phyloP scores from a whole-genome alignment of 192 early-diverging fungal genomes.

The Chytriomyces confervae region DNA sequence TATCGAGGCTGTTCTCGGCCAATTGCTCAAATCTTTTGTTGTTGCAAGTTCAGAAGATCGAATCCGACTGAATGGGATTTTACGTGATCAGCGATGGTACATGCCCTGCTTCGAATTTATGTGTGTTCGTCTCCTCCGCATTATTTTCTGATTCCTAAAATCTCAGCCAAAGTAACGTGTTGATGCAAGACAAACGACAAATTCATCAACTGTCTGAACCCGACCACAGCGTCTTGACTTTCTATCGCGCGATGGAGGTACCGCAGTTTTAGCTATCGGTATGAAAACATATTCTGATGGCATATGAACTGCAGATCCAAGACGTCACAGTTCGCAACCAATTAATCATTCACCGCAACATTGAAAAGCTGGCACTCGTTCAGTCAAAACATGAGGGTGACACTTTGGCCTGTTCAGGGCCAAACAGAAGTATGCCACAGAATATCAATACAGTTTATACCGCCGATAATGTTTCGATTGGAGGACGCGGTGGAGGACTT shows the following conservation, averaged over 20 bases:
- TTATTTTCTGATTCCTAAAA: background rate
- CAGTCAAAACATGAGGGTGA: conserved; percentile 45
- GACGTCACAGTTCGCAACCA: background rate
- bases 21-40: conserved; percentile 39
- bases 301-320: background rate
- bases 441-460: conserved; percentile 50
- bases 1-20: conserved; percentile 47
- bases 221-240: conserved; percentile 19
- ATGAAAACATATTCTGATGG: background rate
- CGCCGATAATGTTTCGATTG: conserved; percentile 44
- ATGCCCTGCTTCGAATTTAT: background rate
- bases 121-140: background rate
- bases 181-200: conserved; percentile 18
- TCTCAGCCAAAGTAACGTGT: background rate
- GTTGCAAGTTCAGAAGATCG: conserved; percentile 46
- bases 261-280: background rate
- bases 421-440: conserved; percentile 33
- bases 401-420: conserved; percentile 28
- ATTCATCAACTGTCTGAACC: conserved; percentile 9
- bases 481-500: conserved; percentile 47
- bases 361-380: conserved; percentile 53
- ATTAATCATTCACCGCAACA: conserved; percentile 46
- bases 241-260: conserved; percentile 29
- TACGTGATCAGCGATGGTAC: background rate
- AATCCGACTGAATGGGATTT: background rate